Evolutionary conservation across 1,284 basidiomycete genomes (phyloP), one percentile per base, ranked within the genome.

Genomic region (Marasmius tenuissimus): DNA sequence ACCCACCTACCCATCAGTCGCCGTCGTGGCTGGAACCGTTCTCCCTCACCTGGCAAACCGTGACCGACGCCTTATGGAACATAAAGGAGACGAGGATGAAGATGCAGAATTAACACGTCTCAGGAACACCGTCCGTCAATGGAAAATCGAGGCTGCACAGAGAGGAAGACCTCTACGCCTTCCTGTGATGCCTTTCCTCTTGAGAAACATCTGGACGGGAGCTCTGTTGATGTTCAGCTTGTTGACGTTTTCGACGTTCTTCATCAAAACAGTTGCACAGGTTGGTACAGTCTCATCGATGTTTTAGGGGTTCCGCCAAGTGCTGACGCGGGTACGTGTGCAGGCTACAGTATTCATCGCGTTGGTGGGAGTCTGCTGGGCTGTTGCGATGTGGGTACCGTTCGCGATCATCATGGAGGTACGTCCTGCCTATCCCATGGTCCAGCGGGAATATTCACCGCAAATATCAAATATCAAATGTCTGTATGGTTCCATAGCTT

Each of bases 361-460:
- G 57, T 73, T 96, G 45, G 87, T 96, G 14, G 96, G 96, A 47
- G 91, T 97, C 45, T 94, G 91, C 72, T 98, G 96, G 96, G 93
- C 94, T 1, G 92, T 97, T 22, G 93, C 94, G 14, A 94, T 93
- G 77, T 97, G 95, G 95, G 93, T 93, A 59, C 89, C 91, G 3
- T 92, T 92, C 65, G 89, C 92, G 14, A 94, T 96, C 70, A 93
- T 96, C 73, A 96, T 96, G 94, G 94, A 95, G 85, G 93, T 86
- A 65, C 61, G 82, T 39, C 37, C 27, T 4, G 27, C 4, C 27
- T 27, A 27, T 4, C 27, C 27, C 27, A 27, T 27, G 4, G 27
- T 27, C 27, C 27, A 27, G 27, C 27, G 27, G 27, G 27, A 27
- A 27, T 27, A 22, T 18, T 11, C 10, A 3, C 20, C 53, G 27